phyloP scores from a whole-genome alignment of 352 stramenopile genomes.

The Plasmopara muralis region DNA sequence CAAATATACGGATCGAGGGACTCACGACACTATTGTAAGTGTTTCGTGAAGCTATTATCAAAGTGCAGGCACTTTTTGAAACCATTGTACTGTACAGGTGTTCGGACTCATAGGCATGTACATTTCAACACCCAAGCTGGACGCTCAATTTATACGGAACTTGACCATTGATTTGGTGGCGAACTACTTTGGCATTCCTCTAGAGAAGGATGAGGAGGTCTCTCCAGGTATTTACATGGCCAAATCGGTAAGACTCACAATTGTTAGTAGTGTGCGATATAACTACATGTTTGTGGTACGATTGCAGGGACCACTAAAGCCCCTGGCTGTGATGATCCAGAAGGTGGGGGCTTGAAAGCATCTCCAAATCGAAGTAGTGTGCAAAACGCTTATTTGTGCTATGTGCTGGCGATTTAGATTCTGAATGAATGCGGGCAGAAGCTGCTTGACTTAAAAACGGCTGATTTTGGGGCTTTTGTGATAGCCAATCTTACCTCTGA shows the following conservation, averaged over 20 bases:
- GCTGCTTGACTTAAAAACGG: conserved; percentile 39
- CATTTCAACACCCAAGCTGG: conserved; percentile 66
- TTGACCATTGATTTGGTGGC: conserved; percentile 61
- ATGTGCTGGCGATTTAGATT: conserved; percentile 16
- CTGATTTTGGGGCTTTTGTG: conserved; percentile 73
- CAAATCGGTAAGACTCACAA: conserved; percentile 42
- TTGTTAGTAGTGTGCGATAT: neutral
- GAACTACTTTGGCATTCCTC: conserved; percentile 64
- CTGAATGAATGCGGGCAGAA: conserved; percentile 57
- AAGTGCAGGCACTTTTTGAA: neutral
- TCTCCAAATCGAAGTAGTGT: neutral
- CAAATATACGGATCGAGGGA: conserved; percentile 57
- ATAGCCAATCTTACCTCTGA: conserved; percentile 34
- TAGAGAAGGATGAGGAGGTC: conserved; percentile 67
- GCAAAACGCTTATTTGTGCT: no score
- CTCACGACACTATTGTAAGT: conserved; percentile 69
- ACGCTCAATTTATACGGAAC: conserved; percentile 47
- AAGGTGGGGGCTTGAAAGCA: conserved; percentile 11
- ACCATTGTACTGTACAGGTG: conserved; percentile 24
- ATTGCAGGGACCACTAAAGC: conserved; percentile 54
- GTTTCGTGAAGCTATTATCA: neutral
- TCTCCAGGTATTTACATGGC: conserved; percentile 75
- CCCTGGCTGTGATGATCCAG: conserved; percentile 54
- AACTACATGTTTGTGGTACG: neutral
- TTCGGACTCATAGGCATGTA: conserved; percentile 84